Conservation (phyloP, 139 green algal genomes). For the Chlamydomonas asymmetrica region DNA sequence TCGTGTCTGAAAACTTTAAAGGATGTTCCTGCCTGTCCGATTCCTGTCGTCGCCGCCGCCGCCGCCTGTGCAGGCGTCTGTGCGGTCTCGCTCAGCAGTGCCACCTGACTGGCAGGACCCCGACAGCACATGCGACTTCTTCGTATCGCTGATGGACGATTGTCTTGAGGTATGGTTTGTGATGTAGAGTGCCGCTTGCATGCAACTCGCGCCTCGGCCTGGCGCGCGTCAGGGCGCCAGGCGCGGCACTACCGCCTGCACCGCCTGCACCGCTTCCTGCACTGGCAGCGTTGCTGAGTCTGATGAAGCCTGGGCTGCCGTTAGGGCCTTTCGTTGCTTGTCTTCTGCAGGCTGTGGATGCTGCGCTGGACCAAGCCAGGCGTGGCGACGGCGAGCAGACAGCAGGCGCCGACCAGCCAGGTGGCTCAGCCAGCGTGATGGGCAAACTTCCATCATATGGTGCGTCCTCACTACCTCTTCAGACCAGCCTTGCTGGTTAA, state of each 20-base stretch:
- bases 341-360: conserved; percentile 51
- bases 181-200: not conserved
- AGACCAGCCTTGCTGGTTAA: not conserved
- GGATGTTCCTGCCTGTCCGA: not conserved
- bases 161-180: not conserved
- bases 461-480: not conserved
- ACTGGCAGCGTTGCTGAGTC: not conserved
- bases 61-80: too few species aligned
- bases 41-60: too few species aligned
- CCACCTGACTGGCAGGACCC: too few species aligned
- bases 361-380: conserved; percentile 38
- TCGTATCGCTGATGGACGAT: too few species aligned
- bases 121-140: too few species aligned
- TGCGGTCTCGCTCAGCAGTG: too few species aligned
- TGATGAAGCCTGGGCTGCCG: not conserved
- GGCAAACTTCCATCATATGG: not conserved
- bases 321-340: not conserved
- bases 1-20: too few species aligned
- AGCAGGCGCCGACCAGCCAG: not conserved
- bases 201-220: not conserved
- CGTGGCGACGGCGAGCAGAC: conserved; percentile 4
- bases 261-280: not conserved
- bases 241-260: too few species aligned
- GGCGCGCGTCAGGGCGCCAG: too few species aligned
- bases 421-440: not conserved